Evolutionary conservation across 768 basidiomycete genomes (phyloP).

Genomic region (Rhizopogon vinicolor): DNA sequence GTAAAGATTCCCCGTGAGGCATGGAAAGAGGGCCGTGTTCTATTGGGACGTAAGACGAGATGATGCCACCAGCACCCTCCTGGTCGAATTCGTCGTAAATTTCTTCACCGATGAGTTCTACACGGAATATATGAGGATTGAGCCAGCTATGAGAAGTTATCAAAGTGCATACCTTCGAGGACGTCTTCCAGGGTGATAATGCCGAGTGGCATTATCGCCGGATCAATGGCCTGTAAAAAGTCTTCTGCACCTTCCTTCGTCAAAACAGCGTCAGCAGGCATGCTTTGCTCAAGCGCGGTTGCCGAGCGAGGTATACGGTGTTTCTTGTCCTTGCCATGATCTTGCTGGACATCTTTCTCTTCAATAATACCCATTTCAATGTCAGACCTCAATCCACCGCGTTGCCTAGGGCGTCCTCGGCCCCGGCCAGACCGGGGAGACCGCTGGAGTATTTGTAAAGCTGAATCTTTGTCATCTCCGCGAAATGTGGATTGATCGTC

Average conservation of each 20-base stretch:
- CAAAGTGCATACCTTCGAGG: slow-evolving; percentile 59
- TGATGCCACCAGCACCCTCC: slow-evolving; percentile 61
- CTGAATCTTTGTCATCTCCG: slow-evolving; percentile 16
- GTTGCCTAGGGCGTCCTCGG: slow-evolving; percentile 7
- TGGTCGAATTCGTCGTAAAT: slow-evolving; percentile 90
- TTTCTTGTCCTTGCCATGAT: slow-evolving; percentile 17
- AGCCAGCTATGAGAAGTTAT: not conserved
- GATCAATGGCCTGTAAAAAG: slow-evolving; percentile 82
- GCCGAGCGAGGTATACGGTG: slow-evolving; percentile 26
- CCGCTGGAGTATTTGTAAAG: slow-evolving; percentile 10
- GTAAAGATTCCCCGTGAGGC: slow-evolving; percentile 14
- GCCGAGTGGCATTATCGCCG: slow-evolving; percentile 78
- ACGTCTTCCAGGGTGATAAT: slow-evolving; percentile 94
- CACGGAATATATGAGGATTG: not conserved
- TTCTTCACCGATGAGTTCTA: slow-evolving; percentile 89
- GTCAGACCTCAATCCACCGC: slow-evolving; percentile 14
- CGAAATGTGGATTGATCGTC: slow-evolving; percentile 27
- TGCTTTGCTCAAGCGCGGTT: slow-evolving; percentile 67
- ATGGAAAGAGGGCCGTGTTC: slow-evolving; percentile 24
- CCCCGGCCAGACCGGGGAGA: slow-evolving; percentile 10
- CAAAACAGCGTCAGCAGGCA: slow-evolving; percentile 86
- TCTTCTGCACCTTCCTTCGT: slow-evolving; percentile 72
- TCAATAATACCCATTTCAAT: slow-evolving; percentile 17
- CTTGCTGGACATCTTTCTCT: slow-evolving; percentile 1
- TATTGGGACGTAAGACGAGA: slow-evolving; percentile 36